phyloP scores from a whole-genome alignment of 306 rosid genomes.

The Casuarina glauca region DNA sequence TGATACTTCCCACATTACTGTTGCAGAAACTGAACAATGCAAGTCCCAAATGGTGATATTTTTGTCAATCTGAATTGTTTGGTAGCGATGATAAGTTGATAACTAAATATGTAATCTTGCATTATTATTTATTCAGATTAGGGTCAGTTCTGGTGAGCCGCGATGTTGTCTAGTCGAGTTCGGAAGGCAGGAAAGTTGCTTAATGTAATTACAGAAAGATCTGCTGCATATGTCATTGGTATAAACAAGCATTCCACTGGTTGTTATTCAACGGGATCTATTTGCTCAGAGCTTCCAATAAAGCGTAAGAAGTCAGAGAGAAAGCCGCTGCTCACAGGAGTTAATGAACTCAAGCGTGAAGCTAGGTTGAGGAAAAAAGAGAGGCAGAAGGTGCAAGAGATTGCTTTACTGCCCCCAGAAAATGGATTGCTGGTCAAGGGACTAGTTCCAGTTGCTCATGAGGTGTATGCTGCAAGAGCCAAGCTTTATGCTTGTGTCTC shows the following conservation, averaged over 20 bases:
- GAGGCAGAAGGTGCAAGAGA: slow-evolving; percentile 50
- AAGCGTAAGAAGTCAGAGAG: slow-evolving; percentile 55
- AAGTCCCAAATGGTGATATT: background rate
- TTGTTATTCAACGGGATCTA: slow-evolving; percentile 33
- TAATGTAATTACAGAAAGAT: slow-evolving; percentile 25
- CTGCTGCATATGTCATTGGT: slow-evolving; percentile 4
- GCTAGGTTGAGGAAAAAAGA: slow-evolving; percentile 55
- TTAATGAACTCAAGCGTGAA: slow-evolving; percentile 59
- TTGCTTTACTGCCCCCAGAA: slow-evolving; percentile 49
- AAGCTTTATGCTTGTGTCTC: slow-evolving; percentile 51
- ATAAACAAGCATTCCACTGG: slow-evolving; percentile 13
- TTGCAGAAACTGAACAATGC: background rate
- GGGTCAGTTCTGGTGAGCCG: slow-evolving; percentile 15
- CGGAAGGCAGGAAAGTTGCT: slow-evolving; percentile 25
- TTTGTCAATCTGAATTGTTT: background rate
- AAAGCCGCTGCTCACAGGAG: slow-evolving; percentile 51
- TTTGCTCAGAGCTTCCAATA: slow-evolving; percentile 32
- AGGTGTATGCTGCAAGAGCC: slow-evolving; percentile 56
- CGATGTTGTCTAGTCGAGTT: slow-evolving; percentile 41
- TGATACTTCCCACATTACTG: background rate
- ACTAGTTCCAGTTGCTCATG: slow-evolving; percentile 55
- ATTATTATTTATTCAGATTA: slow-evolving; percentile 15
- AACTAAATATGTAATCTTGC: background rate
- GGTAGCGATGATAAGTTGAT: background rate
- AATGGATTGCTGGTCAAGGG: slow-evolving; percentile 59